Evolutionary conservation across 164 flowering plant species (phyloP).

Genomic region (Magnolia kwangsiensis): DNA sequence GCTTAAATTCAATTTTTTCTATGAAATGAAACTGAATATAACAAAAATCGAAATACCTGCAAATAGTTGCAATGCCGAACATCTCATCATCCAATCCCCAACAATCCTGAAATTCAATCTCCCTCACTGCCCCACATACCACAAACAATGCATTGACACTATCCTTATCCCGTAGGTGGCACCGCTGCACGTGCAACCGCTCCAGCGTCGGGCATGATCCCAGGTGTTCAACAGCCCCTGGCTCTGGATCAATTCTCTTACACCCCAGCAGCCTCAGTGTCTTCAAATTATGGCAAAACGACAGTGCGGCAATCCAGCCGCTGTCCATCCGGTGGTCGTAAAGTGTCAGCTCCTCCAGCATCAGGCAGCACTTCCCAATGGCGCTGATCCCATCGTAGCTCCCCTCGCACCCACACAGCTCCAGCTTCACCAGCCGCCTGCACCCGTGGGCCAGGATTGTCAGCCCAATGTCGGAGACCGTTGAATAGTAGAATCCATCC

Average conservation of each 20-base stretch:
- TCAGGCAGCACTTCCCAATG: constrained; percentile 81
- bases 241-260: constrained; percentile 55
- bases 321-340: constrained; percentile 75
- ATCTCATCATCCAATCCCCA: constrained; percentile 83
- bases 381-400: constrained; percentile 93
- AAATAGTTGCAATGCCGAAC: constrained; percentile 50
- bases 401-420: constrained; percentile 86
- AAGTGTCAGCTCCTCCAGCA: constrained; percentile 82
- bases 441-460: constrained; percentile 92
- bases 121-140: constrained; percentile 57
- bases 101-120: constrained; percentile 65
- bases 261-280: constrained; percentile 71
- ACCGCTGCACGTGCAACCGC: constrained; percentile 64
- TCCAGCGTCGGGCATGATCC: constrained; percentile 70
- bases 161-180: constrained; percentile 70
- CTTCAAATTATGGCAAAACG: constrained; percentile 80
- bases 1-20: background rate
- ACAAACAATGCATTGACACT: constrained; percentile 55
- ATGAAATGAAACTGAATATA: background rate
- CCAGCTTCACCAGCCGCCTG: constrained; percentile 78
- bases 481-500: constrained; percentile 57
- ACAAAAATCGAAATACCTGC: constrained; percentile 52
- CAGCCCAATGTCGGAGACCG: constrained; percentile 77
- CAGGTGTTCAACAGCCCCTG: constrained; percentile 62
- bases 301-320: constrained; percentile 82